These are phyloP conservation scores for Psilocybe tampanensis DNA, from an alignment of 768 basidiomycete species.

Conservation along the genomic window DNA sequence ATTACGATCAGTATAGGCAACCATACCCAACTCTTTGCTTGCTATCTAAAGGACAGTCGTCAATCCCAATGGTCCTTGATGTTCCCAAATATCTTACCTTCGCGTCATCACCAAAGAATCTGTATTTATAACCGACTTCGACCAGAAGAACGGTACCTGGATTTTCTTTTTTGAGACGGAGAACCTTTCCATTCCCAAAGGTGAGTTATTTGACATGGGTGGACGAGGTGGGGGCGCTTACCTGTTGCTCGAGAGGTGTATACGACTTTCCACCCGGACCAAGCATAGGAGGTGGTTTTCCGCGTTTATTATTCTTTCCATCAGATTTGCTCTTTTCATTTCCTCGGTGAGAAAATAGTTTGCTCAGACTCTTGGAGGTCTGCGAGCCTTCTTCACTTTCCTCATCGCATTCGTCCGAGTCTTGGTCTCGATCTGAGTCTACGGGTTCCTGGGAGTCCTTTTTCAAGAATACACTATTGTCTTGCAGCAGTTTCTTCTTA, in stretches of 20 bases:
- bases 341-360: slow-evolving; percentile 44
- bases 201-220: not conserved
- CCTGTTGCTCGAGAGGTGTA: slow-evolving; percentile 80
- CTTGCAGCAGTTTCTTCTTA: slow-evolving; percentile 51
- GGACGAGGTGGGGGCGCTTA: slow-evolving; percentile 4
- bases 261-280: slow-evolving; percentile 74
- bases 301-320: slow-evolving; percentile 23
- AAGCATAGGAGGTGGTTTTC: slow-evolving; percentile 43
- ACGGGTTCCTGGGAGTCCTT: slow-evolving; percentile 16
- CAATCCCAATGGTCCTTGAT: not conserved
- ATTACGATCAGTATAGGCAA: slow-evolving; percentile 71
- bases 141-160: slow-evolving; percentile 73
- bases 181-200: slow-evolving; percentile 38
- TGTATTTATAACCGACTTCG: slow-evolving; percentile 84
- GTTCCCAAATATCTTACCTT: slow-evolving; percentile 49
- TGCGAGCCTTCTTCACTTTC: slow-evolving; percentile 45
- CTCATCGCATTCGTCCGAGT: slow-evolving; percentile 25
- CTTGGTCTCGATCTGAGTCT: slow-evolving; percentile 11
- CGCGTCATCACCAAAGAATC: slow-evolving; percentile 85
- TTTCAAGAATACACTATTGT: slow-evolving; percentile 41
- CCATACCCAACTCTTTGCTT: slow-evolving; percentile 77
- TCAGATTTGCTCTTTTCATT: slow-evolving; percentile 39
- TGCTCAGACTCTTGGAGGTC: slow-evolving; percentile 47
- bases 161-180: slow-evolving; percentile 63
- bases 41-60: slow-evolving; percentile 52